phyloP scores from a whole-genome alignment of 192 early-diverging fungal species.

The Podila epicladia region DNA sequence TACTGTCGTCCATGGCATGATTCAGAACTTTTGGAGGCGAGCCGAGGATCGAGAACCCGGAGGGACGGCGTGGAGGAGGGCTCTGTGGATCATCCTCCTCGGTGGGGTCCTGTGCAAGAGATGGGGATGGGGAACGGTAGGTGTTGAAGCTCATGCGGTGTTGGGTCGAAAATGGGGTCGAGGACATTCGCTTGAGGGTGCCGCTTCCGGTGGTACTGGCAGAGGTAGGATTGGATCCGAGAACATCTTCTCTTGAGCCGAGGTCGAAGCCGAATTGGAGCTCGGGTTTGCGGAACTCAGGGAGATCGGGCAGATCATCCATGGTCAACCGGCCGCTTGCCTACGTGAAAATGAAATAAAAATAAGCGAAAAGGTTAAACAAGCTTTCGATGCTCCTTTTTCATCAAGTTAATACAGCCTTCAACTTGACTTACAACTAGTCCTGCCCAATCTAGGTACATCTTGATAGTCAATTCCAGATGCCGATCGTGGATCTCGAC shows the following conservation, averaged over 20 bases:
- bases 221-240: not conserved
- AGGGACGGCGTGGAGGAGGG: no score
- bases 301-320: conserved; percentile 41
- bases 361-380: not conserved
- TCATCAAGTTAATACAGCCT: no score
- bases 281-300: conserved; percentile 24
- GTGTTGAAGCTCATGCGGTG: not conserved
- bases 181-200: conserved; percentile 33
- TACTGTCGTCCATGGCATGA: no score
- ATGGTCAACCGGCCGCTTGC: conserved; percentile 41
- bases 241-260: not conserved
- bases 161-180: conserved; percentile 15
- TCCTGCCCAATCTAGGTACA: conserved; percentile 51
- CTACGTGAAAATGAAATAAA: conserved; percentile 1
- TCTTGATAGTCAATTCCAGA: conserved; percentile 45
- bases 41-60: no score
- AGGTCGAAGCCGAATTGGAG: not conserved
- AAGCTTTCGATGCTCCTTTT: no score
- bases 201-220: not conserved
- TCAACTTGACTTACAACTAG: conserved; percentile 24
- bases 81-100: no score
- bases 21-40: no score
- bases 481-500: conserved; percentile 29
- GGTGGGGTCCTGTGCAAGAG: conserved; percentile 2
- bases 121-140: conserved; percentile 35